Evolutionary conservation across 495 filamentous ascomycete genomes (phyloP).

Genomic region (Aspergillus wentii): DNA sequence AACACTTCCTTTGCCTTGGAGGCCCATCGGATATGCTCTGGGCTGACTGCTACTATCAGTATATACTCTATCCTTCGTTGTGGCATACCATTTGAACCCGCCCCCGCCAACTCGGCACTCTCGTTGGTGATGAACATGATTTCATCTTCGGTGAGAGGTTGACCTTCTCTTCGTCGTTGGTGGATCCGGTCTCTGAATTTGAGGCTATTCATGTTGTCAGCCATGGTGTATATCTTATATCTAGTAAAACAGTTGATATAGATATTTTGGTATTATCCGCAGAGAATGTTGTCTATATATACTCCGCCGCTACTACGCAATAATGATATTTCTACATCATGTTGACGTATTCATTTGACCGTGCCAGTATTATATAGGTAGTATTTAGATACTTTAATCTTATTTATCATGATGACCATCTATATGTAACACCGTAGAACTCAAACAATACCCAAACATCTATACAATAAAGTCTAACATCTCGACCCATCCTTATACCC

Average conservation of each 20-base stretch:
- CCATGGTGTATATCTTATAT: no score
- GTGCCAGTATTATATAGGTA: no score
- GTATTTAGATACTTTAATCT: no score
- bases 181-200: conserved; percentile 1
- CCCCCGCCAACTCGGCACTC: conserved; percentile 2
- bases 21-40: conserved; percentile 1
- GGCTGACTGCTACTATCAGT: not conserved
- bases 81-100: not conserved
- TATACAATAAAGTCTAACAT: not conserved
- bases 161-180: not conserved
- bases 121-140: not conserved
- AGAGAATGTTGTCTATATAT: no score
- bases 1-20: conserved; percentile 20
- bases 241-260: no score
- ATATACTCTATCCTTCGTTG: not conserved
- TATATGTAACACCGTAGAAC: no score
- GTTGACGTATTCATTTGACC: no score
- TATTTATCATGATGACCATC: no score
- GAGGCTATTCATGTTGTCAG: conserved; percentile 2
- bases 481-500: conserved; percentile 4
- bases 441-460: no score
- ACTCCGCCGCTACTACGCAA: no score
- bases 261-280: no score
- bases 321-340: no score
- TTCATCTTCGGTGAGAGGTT: conserved; percentile 3